A percentile compares a stretch with the other conserved stretches of the same genome.
Conservation (phyloP, 2,329 filamentous ascomycete species). For the Beauveria sp. region DNA sequence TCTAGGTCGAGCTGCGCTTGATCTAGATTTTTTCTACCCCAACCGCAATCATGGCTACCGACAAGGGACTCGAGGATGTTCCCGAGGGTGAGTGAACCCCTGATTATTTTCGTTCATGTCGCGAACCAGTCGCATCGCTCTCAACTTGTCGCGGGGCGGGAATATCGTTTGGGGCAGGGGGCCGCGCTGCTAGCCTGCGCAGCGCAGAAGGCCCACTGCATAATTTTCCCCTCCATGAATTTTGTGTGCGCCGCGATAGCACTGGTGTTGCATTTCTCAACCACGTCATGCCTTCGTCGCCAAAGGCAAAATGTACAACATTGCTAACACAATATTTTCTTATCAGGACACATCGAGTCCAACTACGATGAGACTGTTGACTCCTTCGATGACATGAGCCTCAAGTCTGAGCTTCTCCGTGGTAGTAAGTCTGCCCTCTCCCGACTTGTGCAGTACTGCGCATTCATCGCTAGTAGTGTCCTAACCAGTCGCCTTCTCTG, state of each 20-base stretch:
- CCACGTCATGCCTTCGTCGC: neutral
- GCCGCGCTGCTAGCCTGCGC: neutral
- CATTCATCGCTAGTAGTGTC: neutral
- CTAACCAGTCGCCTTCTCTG: slow-evolving; percentile 17
- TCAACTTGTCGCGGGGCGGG: slow-evolving; percentile 7
- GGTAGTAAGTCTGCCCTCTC: slow-evolving; percentile 50
- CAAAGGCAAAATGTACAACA: slow-evolving; percentile 12
- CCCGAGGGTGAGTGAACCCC: slow-evolving; percentile 70
- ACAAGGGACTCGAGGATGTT: slow-evolving; percentile 97
- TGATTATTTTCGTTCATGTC: neutral
- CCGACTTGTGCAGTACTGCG: slow-evolving; percentile 11
- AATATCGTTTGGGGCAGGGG: slow-evolving; percentile 5
- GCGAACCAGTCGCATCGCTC: slow-evolving; percentile 1
- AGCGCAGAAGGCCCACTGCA: slow-evolving; percentile 4
- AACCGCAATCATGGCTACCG: slow-evolving; percentile 94
- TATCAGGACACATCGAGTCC: slow-evolving; percentile 96
- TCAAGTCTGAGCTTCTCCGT: slow-evolving; percentile 95
- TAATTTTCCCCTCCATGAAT: slow-evolving; percentile 6
- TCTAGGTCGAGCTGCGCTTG: slow-evolving; percentile 74
- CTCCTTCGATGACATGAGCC: slow-evolving; percentile 96
- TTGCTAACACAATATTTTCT: slow-evolving; percentile 6
- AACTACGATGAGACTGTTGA: slow-evolving; percentile 99
- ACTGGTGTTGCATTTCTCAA: neutral
- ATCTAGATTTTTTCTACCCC: slow-evolving; percentile 51
- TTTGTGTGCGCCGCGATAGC: slow-evolving; percentile 8